Base-by-base conservation (phyloP, 768 basidiomycete genomes). In the Leccinum ochraceum region DNA sequence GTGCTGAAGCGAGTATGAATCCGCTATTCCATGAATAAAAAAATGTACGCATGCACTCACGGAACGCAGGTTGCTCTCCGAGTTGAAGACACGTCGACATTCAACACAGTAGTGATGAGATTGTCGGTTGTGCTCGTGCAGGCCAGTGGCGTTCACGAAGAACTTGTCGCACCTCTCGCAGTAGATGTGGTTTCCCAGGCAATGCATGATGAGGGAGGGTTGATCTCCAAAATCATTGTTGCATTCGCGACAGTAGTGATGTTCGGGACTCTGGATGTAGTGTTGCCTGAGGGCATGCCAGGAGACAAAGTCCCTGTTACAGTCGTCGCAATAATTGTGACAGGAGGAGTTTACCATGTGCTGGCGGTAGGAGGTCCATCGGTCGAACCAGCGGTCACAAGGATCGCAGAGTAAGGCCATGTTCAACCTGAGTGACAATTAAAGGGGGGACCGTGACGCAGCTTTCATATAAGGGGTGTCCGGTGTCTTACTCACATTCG, bases 181-280 rank as follows among this genome's bases (percentile, higher is more conserved):
- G 59, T 74, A 81, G 51, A 59, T 16, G 66, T 88, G 86, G 0
- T 42, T 48, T 0, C 70, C 26, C 0, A 74, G 14, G 62, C 77
- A 77, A 64, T 89, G 88, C 0, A 68, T 57, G 1, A 75, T 60
- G 1, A 86, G 76, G 0, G 74, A 73, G 0, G 67, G 20, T 0
- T 64, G 22, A 54, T 72, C 61, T 4, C 66, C 49, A 60, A 83
- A 86, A 57, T 83, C 79, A 16, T 61, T 58, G 32, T 80, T 57
- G 69, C 87, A 88, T 20, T 64, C 39, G 58, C 81, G 80, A 69
- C 88, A 89, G 60, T 81, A 88, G 44, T 69, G 13, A 56, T 87
- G 87, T 0, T 14, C 26, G 6, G 74, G 71, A 66, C 81, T 84
- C 56, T 85, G 77, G 26, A 81, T 75, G 63, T 71, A 86, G 68